Conservation (phyloP, 306 rosid species). For the Trifolium fragiferum region DNA sequence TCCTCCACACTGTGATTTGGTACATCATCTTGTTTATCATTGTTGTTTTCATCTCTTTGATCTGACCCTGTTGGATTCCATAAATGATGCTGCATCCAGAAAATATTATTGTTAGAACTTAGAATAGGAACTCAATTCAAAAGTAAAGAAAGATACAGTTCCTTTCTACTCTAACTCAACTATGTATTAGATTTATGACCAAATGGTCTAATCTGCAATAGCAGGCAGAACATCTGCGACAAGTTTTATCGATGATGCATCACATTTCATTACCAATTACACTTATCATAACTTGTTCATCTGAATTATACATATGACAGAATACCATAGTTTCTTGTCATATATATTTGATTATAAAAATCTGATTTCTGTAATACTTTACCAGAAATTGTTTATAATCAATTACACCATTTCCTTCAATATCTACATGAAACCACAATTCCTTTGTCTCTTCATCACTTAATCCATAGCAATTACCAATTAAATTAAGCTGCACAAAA, state of each 20-base stretch:
- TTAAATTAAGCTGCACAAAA: slow-evolving; percentile 65
- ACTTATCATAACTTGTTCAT: not conserved
- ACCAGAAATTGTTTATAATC: slow-evolving; percentile 69
- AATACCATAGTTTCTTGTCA: too few relatives aligned
- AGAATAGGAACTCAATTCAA: too few relatives aligned
- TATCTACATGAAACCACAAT: slow-evolving; percentile 72
- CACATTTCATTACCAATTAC: not conserved
- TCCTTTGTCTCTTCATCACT: slow-evolving; percentile 67
- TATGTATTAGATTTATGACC: too few relatives aligned
- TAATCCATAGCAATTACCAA: slow-evolving; percentile 71
- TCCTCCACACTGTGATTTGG: slow-evolving; percentile 47
- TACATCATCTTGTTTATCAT: slow-evolving; percentile 33
- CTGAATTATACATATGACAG: too few relatives aligned
- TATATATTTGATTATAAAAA: too few relatives aligned
- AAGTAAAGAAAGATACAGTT: too few relatives aligned
- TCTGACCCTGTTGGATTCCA: slow-evolving; percentile 63
- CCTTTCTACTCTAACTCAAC: too few relatives aligned
- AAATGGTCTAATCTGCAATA: too few relatives aligned
- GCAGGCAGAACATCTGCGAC: too few relatives aligned
- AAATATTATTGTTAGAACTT: not conserved
- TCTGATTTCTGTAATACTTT: slow-evolving; percentile 33
- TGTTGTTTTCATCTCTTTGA: slow-evolving; percentile 48
- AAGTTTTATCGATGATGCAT: too few relatives aligned
- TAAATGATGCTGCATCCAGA: slow-evolving; percentile 62
- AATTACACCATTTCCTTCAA: slow-evolving; percentile 57